Evolutionary conservation across 148 eudicot genomes (phyloP).

Genomic region (Dianthus caryophyllus): DNA sequence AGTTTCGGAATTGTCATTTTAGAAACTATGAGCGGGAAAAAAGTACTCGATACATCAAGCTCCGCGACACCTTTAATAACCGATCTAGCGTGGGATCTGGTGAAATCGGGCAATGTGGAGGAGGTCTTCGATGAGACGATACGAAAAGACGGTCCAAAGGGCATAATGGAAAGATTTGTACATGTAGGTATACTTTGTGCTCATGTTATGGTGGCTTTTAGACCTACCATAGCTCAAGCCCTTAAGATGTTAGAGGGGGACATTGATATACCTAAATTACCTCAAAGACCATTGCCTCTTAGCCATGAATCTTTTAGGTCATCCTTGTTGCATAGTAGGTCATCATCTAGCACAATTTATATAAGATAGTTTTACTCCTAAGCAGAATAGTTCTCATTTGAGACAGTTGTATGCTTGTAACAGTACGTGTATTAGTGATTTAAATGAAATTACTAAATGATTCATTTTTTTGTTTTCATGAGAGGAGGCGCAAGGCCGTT

Average conservation of each 20-base stretch:
- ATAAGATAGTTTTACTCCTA: neutral
- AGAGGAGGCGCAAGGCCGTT: too few relatives aligned
- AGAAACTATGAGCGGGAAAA: constrained; percentile 58
- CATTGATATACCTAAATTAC: constrained; percentile 51
- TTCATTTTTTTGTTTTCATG: too few relatives aligned
- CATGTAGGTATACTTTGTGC: constrained; percentile 64
- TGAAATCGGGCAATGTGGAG: constrained; percentile 37
- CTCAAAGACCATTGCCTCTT: constrained; percentile 55
- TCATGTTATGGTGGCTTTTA: constrained; percentile 70
- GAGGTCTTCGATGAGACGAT: constrained; percentile 38
- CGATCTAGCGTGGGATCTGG: constrained; percentile 54
- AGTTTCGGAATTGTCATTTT: constrained; percentile 62
- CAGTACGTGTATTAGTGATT: too few relatives aligned
- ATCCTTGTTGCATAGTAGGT: constrained; percentile 25
- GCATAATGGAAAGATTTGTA: constrained; percentile 60
- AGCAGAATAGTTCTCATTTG: too few relatives aligned
- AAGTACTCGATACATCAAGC: constrained; percentile 41
- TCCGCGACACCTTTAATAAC: constrained; percentile 40
- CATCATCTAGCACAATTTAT: constrained; percentile 25
- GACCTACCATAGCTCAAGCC: constrained; percentile 67
- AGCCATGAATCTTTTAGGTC: constrained; percentile 43
- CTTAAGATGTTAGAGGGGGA: constrained; percentile 73
- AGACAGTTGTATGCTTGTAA: too few relatives aligned
- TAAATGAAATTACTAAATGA: too few relatives aligned
- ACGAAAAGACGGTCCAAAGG: constrained; percentile 41